Conservation (phyloP, 2,329 filamentous ascomycete genomes). For the Arachnomyces sp. region DNA sequence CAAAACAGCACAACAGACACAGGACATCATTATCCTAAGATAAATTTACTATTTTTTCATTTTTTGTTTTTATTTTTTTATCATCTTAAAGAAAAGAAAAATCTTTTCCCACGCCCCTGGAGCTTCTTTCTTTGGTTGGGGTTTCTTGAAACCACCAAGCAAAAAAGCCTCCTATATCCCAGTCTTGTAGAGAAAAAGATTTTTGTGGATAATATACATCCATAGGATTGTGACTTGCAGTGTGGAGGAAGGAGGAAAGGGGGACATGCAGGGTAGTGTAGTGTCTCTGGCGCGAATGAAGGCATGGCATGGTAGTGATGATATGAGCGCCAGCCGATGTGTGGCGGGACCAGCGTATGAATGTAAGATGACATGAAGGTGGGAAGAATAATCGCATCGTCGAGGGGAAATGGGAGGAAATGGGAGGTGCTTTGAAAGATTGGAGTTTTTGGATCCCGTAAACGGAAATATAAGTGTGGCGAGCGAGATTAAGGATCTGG, state of each 20-base stretch:
- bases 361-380: conserved; percentile 6
- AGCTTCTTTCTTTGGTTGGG: no score
- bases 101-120: no score
- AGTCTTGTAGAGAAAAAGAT: neutral
- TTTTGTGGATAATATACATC: neutral
- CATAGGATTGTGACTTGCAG: neutral
- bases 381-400: conserved; percentile 11
- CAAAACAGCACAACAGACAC: no score
- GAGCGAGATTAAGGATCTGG: conserved; percentile 2
- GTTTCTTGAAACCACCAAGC: no score
- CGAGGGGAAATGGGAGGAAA: conserved; percentile 12
- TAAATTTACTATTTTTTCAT: no score
- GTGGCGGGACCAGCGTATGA: neutral
- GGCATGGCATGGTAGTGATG: neutral
- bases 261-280: neutral
- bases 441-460: conserved; percentile 1
- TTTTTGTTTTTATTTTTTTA: no score
- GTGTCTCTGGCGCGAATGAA: neutral
- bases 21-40: no score
- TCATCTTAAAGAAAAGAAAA: no score
- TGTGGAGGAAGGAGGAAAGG: neutral
- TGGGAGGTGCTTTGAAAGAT: conserved; percentile 10
- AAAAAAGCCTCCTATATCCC: neutral
- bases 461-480: conserved; percentile 1
- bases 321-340: neutral